A percentile compares a stretch with the other conserved stretches of the same genome.
These are phyloP conservation scores for Sporisorium sorghi DNA, from an alignment of 1,284 basidiomycete species.

Conservation along the genomic window DNA sequence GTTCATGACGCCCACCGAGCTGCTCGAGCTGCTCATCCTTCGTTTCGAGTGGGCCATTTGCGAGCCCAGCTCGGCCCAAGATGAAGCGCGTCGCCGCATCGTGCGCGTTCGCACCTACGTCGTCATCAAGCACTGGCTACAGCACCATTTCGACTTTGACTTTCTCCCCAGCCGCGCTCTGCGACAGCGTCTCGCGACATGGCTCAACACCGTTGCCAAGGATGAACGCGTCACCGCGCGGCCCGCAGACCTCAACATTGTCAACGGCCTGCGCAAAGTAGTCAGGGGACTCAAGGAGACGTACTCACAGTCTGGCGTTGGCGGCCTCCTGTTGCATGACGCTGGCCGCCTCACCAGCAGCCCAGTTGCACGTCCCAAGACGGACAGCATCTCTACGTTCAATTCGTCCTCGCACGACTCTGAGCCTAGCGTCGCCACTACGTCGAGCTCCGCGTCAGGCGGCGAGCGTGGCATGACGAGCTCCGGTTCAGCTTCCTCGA, in stretches of 20 bases:
- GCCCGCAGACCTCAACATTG: slow-evolving; percentile 50
- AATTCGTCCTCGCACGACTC: slow-evolving; percentile 38
- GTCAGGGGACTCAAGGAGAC: slow-evolving; percentile 57
- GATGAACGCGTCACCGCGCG: slow-evolving; percentile 35
- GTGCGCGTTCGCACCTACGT: slow-evolving; percentile 63
- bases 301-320: slow-evolving; percentile 53
- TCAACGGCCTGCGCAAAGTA: slow-evolving; percentile 57
- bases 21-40: slow-evolving; percentile 57
- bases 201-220: slow-evolving; percentile 56
- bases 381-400: slow-evolving; percentile 35
- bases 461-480: slow-evolving; percentile 14
- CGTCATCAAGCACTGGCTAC: slow-evolving; percentile 63
- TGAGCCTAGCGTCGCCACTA: slow-evolving; percentile 7
- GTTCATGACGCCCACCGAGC: slow-evolving; percentile 47
- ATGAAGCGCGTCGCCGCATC: slow-evolving; percentile 58
- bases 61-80: slow-evolving; percentile 34
- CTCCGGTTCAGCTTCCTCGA: slow-evolving; percentile 18
- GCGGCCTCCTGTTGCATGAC: slow-evolving; percentile 50
- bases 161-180: slow-evolving; percentile 57
- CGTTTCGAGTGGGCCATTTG: slow-evolving; percentile 64
- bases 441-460: slow-evolving; percentile 12
- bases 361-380: slow-evolving; percentile 20
- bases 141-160: slow-evolving; percentile 61
- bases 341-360: slow-evolving; percentile 32
- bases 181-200: slow-evolving; percentile 49